phyloP scores from a whole-genome alignment of 495 filamentous ascomycete genomes.

The Chlorociboria aeruginascens region DNA sequence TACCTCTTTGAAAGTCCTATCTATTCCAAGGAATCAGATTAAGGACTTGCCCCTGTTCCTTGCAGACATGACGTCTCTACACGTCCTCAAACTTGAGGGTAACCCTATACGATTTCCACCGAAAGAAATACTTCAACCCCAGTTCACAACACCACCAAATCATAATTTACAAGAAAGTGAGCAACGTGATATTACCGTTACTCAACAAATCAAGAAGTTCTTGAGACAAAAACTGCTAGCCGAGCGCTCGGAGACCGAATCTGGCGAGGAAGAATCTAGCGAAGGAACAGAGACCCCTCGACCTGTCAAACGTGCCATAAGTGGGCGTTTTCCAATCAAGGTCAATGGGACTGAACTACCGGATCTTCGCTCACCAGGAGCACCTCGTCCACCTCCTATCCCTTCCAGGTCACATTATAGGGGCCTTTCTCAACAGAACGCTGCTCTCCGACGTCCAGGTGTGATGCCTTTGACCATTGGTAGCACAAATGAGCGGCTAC shows the following conservation, averaged over 20 bases:
- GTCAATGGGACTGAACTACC: conserved; percentile 49
- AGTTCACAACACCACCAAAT: conserved; percentile 31
- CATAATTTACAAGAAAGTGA: conserved; percentile 35
- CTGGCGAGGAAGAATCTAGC: conserved; percentile 50
- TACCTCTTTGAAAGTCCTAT: conserved; percentile 63
- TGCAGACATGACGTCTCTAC: conserved; percentile 78
- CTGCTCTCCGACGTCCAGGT: conserved; percentile 50
- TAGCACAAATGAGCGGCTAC: conserved; percentile 66
- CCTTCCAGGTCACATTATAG: conserved; percentile 69
- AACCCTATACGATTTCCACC: conserved; percentile 70
- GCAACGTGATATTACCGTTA: conserved; percentile 51
- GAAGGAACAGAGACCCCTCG: conserved; percentile 61
- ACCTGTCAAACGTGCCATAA: conserved; percentile 59
- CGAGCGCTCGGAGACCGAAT: conserved; percentile 46
- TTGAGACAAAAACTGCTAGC: conserved; percentile 49
- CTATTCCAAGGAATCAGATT: conserved; percentile 75
- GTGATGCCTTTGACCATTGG: conserved; percentile 54
- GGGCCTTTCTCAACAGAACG: conserved; percentile 61
- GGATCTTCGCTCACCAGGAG: conserved; percentile 50
- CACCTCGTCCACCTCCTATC: conserved; percentile 57
- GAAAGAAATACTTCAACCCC: conserved; percentile 40
- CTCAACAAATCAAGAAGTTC: conserved; percentile 64
- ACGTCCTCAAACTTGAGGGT: conserved; percentile 75
- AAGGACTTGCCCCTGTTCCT: conserved; percentile 69
- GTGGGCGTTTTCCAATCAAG: conserved; percentile 74